phyloP scores from a whole-genome alignment of 2,329 filamentous ascomycete genomes.

The Bertia moriformis region DNA sequence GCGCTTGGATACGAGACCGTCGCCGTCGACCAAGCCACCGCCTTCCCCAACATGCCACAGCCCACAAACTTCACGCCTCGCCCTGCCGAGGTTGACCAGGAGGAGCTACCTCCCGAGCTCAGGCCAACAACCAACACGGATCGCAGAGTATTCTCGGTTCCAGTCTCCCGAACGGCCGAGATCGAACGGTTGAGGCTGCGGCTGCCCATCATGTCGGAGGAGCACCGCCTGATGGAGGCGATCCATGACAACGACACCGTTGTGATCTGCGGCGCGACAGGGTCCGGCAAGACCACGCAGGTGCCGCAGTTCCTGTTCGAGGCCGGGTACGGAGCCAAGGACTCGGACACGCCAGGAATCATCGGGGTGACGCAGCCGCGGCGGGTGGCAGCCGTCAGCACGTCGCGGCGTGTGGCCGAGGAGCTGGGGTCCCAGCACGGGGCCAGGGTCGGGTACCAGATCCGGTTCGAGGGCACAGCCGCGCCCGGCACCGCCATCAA shows the following conservation, averaged over 20 bases:
- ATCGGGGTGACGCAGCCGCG: constrained; percentile 91
- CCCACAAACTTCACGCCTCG: constrained; percentile 52
- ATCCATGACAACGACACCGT: constrained; percentile 83
- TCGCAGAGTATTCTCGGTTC: constrained; percentile 64
- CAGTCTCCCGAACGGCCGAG: constrained; percentile 52
- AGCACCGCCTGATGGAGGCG: constrained; percentile 95
- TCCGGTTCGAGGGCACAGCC: constrained; percentile 80
- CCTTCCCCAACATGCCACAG: constrained; percentile 34
- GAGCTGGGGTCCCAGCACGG: constrained; percentile 64
- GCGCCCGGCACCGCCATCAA: constrained; percentile 76
- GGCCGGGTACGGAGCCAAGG: constrained; percentile 70
- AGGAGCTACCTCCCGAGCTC: constrained; percentile 55
- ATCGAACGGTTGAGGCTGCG: constrained; percentile 68
- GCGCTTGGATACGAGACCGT: constrained; percentile 52
- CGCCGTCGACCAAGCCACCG: constrained; percentile 23
- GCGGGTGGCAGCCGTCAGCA: constrained; percentile 87
- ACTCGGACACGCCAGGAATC: constrained; percentile 72
- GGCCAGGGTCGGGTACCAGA: constrained; percentile 77
- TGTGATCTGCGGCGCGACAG: constrained; percentile 85
- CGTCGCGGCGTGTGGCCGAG: constrained; percentile 79
- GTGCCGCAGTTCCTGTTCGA: constrained; percentile 93
- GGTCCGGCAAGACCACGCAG: constrained; percentile 95
- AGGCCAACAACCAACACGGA: constrained; percentile 42
- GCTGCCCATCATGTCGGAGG: constrained; percentile 82
- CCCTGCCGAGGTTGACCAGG: constrained; percentile 42